phyloP scores from a whole-genome alignment of 1,139 yeast genomes.

The Kodamaea anthophila region DNA sequence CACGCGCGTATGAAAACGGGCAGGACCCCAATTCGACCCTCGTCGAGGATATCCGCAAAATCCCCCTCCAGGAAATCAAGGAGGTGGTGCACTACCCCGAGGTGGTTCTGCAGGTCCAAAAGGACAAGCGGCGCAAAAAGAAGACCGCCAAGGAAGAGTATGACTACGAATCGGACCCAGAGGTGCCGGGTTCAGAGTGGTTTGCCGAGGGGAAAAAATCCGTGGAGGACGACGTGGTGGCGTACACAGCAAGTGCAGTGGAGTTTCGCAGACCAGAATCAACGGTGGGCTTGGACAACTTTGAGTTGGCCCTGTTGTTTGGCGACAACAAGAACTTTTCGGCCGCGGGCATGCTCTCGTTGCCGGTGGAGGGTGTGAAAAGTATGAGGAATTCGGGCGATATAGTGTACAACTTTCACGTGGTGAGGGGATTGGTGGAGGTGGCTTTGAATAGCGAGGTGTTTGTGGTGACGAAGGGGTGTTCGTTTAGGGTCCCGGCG shows the following conservation, averaged over 20 bases:
- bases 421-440: conserved; percentile 64
- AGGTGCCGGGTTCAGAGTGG: conserved; percentile 54
- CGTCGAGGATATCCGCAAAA: conserved; percentile 26
- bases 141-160: conserved; percentile 15
- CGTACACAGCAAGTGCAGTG: conserved; percentile 60
- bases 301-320: conserved; percentile 60
- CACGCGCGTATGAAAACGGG: conserved; percentile 39
- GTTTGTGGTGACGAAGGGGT: conserved; percentile 65
- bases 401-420: conserved; percentile 69
- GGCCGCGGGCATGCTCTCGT: conserved; percentile 70
- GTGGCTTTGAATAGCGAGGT: conserved; percentile 55
- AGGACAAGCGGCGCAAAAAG: conserved; percentile 5
- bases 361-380: conserved; percentile 63
- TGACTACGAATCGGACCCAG: conserved; percentile 38
- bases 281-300: conserved; percentile 42
- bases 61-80: conserved; percentile 54
- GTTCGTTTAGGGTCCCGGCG: conserved; percentile 77
- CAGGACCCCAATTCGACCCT: conserved; percentile 33
- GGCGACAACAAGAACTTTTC: conserved; percentile 59
- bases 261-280: conserved; percentile 39
- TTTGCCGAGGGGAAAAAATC: conserved; percentile 39
- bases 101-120: conserved; percentile 16
- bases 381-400: conserved; percentile 58
- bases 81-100: conserved; percentile 51
- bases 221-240: conserved; percentile 50